Percentiles rank a stretch among this genome's conserved stretches.
Evolutionary conservation across 306 rosid species (phyloP).

Genomic region (Trifolium repens): DNA sequence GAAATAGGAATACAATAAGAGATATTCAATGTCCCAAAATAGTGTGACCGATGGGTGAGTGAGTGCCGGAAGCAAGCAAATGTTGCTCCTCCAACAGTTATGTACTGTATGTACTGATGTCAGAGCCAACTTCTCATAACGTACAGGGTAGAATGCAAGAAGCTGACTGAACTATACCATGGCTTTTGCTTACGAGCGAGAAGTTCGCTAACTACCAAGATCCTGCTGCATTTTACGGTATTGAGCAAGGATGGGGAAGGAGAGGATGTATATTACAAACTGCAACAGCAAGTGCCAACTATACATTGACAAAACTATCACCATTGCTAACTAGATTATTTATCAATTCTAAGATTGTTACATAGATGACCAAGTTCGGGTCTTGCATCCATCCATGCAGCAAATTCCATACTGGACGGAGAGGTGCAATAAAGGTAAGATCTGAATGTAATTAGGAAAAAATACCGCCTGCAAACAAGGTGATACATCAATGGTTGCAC

Average conservation of each 20-base stretch:
- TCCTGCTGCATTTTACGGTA: neutral
- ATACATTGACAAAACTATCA: constrained; percentile 44
- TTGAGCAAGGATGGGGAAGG: neutral
- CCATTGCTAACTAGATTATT: constrained; percentile 48
- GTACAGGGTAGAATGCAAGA: constrained; percentile 41
- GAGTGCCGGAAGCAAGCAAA: constrained; percentile 15
- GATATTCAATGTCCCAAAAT: constrained; percentile 10
- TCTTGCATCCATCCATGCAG: constrained; percentile 87
- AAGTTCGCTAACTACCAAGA: constrained; percentile 1
- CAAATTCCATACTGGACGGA: constrained; percentile 51
- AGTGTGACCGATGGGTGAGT: constrained; percentile 11
- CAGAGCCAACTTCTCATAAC: constrained; percentile 33
- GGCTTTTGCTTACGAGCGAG: constrained; percentile 19
- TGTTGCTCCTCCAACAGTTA: constrained; percentile 26
- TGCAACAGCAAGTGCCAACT: constrained; percentile 44
- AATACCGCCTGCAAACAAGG: constrained; percentile 66
- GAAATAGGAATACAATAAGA: constrained; percentile 26
- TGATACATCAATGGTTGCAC: neutral
- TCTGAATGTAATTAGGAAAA: constrained; percentile 80
- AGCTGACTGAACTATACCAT: constrained; percentile 11
- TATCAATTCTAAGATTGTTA: constrained; percentile 83
- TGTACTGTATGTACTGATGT: constrained; percentile 22
- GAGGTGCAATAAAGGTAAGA: constrained; percentile 77
- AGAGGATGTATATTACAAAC: constrained; percentile 11
- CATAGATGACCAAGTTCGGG: constrained; percentile 95